A percentile compares a stretch with the other conserved stretches of the same genome.
Evolutionary conservation across 2,329 filamentous ascomycete genomes (phyloP).

Genomic region (Paracoccidioides lutzii): DNA sequence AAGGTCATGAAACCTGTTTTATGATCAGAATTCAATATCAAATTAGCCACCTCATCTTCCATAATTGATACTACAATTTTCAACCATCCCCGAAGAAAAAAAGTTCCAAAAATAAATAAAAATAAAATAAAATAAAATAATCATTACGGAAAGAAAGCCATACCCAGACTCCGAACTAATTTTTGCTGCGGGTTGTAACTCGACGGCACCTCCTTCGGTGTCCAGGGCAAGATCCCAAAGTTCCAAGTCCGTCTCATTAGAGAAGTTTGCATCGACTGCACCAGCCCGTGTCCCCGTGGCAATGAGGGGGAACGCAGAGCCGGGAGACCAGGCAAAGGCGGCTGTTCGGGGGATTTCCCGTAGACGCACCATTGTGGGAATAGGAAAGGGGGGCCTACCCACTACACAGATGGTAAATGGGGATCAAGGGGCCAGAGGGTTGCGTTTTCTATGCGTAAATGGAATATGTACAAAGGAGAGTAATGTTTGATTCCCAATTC

Average conservation of each 20-base stretch:
- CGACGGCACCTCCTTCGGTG: constrained; percentile 58
- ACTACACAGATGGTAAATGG: too few species aligned
- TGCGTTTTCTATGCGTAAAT: background rate
- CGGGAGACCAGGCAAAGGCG: constrained; percentile 92
- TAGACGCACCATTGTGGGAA: constrained; percentile 69
- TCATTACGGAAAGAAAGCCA: constrained; percentile 3
- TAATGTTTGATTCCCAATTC: background rate
- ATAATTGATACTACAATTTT: constrained; percentile 41
- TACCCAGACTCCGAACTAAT: constrained; percentile 85
- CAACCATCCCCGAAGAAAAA: constrained; percentile 62
- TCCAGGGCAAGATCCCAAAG: constrained; percentile 88
- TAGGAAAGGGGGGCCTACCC: constrained; percentile 3
- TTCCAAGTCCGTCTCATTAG: constrained; percentile 90
- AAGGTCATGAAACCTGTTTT: constrained; percentile 79
- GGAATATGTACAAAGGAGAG: background rate
- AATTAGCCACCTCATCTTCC: background rate
- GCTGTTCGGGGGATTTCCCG: constrained; percentile 94
- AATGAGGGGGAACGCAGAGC: constrained; percentile 62
- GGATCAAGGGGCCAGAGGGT: background rate
- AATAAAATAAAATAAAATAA: too few species aligned
- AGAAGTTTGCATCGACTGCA: constrained; percentile 93
- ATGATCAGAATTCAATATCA: background rate
- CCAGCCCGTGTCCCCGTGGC: constrained; percentile 91
- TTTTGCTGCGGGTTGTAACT: constrained; percentile 74
- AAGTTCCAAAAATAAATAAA: background rate